Conservation (phyloP, 2,329 filamentous ascomycete species). For the Diplodia intermedia region DNA sequence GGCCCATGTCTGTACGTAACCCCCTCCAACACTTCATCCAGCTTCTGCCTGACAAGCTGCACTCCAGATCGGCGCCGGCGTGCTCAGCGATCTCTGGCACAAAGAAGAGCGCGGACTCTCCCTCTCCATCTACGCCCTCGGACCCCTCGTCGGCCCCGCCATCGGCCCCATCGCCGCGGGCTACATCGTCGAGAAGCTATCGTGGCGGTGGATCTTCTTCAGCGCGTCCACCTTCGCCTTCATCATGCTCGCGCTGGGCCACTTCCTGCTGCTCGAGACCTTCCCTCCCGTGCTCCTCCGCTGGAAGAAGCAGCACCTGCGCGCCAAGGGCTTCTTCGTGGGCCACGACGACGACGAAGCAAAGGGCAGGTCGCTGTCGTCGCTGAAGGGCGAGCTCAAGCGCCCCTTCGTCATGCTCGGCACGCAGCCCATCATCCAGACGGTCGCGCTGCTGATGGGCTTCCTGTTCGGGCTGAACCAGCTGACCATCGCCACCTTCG, state of each 20-base stretch:
- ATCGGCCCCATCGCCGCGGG: slow-evolving; percentile 62
- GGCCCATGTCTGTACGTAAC: slow-evolving; percentile 42
- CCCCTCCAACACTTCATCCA: neutral
- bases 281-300: slow-evolving; percentile 41
- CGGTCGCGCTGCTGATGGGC: slow-evolving; percentile 66
- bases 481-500: slow-evolving; percentile 68
- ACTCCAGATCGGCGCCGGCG: slow-evolving; percentile 27
- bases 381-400: slow-evolving; percentile 35
- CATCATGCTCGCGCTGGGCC: neutral
- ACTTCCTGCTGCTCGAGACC: slow-evolving; percentile 40
- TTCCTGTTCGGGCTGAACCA: slow-evolving; percentile 69
- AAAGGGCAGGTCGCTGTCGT: slow-evolving; percentile 30
- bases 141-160: slow-evolving; percentile 48
- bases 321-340: too few relatives aligned
- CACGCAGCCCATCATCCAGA: slow-evolving; percentile 52
- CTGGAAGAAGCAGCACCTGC: slow-evolving; percentile 53
- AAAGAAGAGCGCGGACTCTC: slow-evolving; percentile 55
- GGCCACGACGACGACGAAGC: neutral
- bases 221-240: slow-evolving; percentile 47
- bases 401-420: slow-evolving; percentile 35
- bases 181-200: slow-evolving; percentile 49
- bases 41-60: neutral
- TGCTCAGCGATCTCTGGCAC: slow-evolving; percentile 44
- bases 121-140: slow-evolving; percentile 55
- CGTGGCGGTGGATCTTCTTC: slow-evolving; percentile 8